Evolutionary conservation across 768 basidiomycete species (phyloP), one percentile per base, ranked within the genome.

Genomic region (Auriscalpium orientale): DNA sequence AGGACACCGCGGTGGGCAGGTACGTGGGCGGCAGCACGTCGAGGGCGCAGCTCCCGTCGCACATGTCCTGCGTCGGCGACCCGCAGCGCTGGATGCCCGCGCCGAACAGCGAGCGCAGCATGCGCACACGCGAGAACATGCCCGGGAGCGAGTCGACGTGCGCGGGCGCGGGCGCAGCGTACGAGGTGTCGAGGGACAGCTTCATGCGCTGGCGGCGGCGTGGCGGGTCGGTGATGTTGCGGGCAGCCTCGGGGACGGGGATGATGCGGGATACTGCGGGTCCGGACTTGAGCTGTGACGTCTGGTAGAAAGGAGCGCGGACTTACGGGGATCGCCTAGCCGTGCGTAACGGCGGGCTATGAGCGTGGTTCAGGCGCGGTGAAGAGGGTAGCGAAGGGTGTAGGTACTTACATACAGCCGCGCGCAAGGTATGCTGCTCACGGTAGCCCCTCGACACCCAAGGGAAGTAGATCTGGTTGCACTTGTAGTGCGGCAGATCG

Each of bases 371-470:
- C n/a, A 13, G 8, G 36, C 33, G 36, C 34, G 34, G 49, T 21
- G 49, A 16, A 20, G 49, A 16, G 36, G 12, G 34, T 22, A 8
- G 48, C 8, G 49, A 37, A 16, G 10, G 35, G 20, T 8, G 46
- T 16, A 16, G 21, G 34, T 11, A 51, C 62, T 22, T 21, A 51
- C 64, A 58, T 12, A 60, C 62, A 9, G 45, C 44, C 18, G 58
- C 53, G 56, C 54, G 65, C 51, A 57, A 21, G 0, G 61, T 62
- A 18, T 54, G 55, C n/a, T 62, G 51, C 49, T 55, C 51, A 21
- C 65, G 64, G 44, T 55, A 38, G 43, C 65, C 64, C 44, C 56
- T 62, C 53, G 61, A 62, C 33, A 57, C 54, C 65, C 65, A 65
- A 6, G 65, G 66, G 20, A 60, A 59, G 56, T 62, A 66, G 6